Evolutionary conservation across 2,329 filamentous ascomycete species (phyloP).

Genomic region (Orbilia oligospora): DNA sequence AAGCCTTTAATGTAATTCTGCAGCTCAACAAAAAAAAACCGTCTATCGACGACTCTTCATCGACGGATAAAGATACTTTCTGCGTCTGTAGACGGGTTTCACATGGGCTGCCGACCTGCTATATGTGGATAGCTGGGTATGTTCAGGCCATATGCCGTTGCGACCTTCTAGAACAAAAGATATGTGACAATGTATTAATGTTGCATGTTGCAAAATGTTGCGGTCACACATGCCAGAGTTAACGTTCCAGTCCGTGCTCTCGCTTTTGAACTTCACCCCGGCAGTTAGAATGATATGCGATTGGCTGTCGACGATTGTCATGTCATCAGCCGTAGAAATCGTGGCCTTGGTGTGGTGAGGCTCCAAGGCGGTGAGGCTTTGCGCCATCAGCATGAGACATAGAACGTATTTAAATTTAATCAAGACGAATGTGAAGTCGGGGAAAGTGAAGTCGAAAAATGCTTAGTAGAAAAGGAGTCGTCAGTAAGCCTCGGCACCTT

Average conservation of each 20-base stretch:
- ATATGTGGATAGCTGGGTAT: not conserved
- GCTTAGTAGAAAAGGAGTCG: not conserved
- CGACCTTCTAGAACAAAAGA: slow-evolving; percentile 5
- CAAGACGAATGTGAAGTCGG: not conserved
- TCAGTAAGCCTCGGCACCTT: slow-evolving; percentile 22
- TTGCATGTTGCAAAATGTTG: not conserved
- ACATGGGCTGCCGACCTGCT: slow-evolving; percentile 9
- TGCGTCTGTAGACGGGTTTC: slow-evolving; percentile 15
- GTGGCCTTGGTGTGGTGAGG: slow-evolving; percentile 4
- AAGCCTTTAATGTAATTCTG: slow-evolving; percentile 23
- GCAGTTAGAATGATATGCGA: slow-evolving; percentile 16
- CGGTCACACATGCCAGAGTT: slow-evolving; percentile 27
- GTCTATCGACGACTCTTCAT: slow-evolving; percentile 5
- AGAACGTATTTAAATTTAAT: not conserved
- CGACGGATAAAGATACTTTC: not conserved
- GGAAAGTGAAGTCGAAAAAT: not conserved
- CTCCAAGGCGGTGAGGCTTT: slow-evolving; percentile 19
- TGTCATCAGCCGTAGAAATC: not conserved
- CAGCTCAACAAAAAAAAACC: slow-evolving; percentile 16
- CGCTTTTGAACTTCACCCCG: slow-evolving; percentile 3
- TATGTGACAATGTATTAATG: not conserved
- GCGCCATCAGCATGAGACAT: slow-evolving; percentile 29
- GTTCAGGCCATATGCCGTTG: slow-evolving; percentile 1
- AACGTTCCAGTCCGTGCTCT: not conserved
- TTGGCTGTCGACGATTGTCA: slow-evolving; percentile 12